Evolutionary conservation across 208 protist species (phyloP).

Genomic region (Trypanosoma cruzi): DNA sequence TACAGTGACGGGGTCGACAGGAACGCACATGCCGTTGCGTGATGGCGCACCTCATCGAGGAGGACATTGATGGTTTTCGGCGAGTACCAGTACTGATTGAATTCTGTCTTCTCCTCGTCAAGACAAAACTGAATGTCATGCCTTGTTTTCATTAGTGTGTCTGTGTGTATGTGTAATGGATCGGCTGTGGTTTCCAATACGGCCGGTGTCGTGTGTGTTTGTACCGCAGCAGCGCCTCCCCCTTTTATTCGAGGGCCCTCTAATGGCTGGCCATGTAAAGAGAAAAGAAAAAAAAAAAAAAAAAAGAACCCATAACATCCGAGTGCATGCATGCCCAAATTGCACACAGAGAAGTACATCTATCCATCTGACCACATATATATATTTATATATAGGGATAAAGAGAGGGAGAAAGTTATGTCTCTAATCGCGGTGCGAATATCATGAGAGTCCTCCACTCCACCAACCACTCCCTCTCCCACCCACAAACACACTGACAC

Average conservation of each 20-base stretch:
- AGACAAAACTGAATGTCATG: slow-evolving; percentile 16
- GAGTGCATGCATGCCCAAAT: neutral
- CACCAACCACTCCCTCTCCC: neutral
- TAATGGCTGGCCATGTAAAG: neutral
- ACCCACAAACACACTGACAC: neutral
- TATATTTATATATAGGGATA: neutral
- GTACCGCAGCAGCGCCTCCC: neutral
- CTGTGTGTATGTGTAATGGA: neutral
- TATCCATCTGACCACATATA: neutral
- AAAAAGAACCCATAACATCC: neutral
- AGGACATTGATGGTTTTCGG: slow-evolving; percentile 69
- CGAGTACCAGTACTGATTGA: slow-evolving; percentile 97
- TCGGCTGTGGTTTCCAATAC: neutral
- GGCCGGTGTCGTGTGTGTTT: neutral
- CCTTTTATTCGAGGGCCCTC: neutral
- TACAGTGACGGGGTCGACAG: slow-evolving; percentile 92
- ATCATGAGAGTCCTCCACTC: neutral
- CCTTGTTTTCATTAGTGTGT: slow-evolving; percentile 1
- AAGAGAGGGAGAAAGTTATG: neutral
- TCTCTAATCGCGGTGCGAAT: neutral
- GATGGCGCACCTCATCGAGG: slow-evolving; percentile 65
- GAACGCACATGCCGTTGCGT: slow-evolving; percentile 79
- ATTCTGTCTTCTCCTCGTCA: slow-evolving; percentile 53
- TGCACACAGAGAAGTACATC: neutral
- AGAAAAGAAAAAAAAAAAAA: neutral